Conservation (phyloP, 495 filamentous ascomycete genomes). For the Hyphodiscus hymeniophilus region DNA sequence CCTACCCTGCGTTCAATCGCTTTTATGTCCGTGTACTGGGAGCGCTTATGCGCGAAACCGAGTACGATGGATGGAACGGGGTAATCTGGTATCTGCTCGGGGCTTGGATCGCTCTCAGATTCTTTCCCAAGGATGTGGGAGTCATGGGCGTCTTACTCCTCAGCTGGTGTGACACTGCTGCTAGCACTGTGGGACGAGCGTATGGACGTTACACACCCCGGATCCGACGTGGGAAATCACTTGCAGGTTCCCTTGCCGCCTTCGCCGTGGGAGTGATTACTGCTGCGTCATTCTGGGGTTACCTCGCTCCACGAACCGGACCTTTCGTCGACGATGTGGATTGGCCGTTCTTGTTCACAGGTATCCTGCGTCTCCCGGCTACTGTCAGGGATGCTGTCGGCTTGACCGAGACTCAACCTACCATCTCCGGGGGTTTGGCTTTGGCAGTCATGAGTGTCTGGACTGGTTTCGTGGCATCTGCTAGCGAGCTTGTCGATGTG, state of each 20-base stretch:
- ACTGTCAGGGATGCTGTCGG: conserved; percentile 41
- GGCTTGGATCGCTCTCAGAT: conserved; percentile 73
- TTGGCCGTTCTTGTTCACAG: conserved; percentile 71
- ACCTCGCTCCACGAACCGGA: conserved; percentile 60
- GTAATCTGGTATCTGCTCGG: conserved; percentile 95
- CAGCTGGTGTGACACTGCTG: conserved; percentile 97
- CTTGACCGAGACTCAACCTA: conserved; percentile 35
- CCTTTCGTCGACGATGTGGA: conserved; percentile 57
- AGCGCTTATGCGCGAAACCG: conserved; percentile 91
- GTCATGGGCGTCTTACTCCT: conserved; percentile 82
- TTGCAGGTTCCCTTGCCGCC: conserved; percentile 82
- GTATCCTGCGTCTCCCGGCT: conserved; percentile 55
- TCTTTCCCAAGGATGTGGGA: conserved; percentile 91
- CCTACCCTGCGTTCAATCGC: conserved; percentile 69
- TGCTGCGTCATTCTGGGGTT: conserved; percentile 82
- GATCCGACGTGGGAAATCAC: conserved; percentile 78
- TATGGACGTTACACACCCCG: conserved; percentile 83
- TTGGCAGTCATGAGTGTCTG: conserved; percentile 80
- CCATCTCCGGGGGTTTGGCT: conserved; percentile 59
- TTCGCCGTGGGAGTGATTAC: conserved; percentile 72
- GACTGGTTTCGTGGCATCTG: conserved; percentile 77
- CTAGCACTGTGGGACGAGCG: conserved; percentile 81
- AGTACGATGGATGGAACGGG: conserved; percentile 88
- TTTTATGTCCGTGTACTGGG: conserved; percentile 79
- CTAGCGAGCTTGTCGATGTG: conserved; percentile 83